Evolutionary conservation across 495 filamentous ascomycete genomes (phyloP).

Genomic region (Aspergillus affinis): DNA sequence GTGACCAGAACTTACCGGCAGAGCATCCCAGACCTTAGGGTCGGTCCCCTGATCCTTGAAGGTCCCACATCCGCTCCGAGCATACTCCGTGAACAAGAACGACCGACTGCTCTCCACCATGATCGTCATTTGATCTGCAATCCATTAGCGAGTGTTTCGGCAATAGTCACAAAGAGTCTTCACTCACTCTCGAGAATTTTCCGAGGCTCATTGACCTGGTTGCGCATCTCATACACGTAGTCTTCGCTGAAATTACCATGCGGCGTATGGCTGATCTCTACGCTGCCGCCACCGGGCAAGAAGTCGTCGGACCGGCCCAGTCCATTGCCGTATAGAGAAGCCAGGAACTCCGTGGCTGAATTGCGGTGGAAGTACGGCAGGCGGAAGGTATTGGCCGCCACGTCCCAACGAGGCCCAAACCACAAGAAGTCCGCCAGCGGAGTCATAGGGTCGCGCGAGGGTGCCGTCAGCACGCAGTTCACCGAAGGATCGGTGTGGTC

Average conservation of each 20-base stretch:
- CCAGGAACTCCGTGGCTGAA: constrained; percentile 42
- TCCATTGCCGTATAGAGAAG: constrained; percentile 40
- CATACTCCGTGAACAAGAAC: constrained; percentile 45
- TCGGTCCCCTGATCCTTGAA: constrained; percentile 40
- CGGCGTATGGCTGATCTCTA: constrained; percentile 42
- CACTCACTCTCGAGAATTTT: constrained; percentile 37
- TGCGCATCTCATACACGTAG: constrained; percentile 41
- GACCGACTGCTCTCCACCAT: constrained; percentile 44
- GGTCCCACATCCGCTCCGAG: constrained; percentile 33
- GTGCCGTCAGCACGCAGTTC: constrained; percentile 40
- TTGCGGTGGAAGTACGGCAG: constrained; percentile 46
- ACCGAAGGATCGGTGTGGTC: constrained; percentile 44
- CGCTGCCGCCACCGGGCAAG: constrained; percentile 41
- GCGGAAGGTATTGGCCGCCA: constrained; percentile 43
- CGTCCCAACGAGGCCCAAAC: constrained; percentile 46
- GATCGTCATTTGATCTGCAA: constrained; percentile 31
- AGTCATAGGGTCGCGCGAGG: constrained; percentile 37
- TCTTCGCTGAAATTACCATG: constrained; percentile 43
- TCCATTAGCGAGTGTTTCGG: not conserved
- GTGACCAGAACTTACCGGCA: constrained; percentile 27
- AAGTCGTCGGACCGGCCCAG: constrained; percentile 43
- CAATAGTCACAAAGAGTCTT: not conserved
- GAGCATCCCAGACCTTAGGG: constrained; percentile 40
- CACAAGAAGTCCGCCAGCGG: constrained; percentile 42
- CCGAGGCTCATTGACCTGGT: constrained; percentile 40